Evolutionary conservation across 1,284 basidiomycete genomes (phyloP), one percentile per base, ranked within the genome.

Genomic region (Somion occarium): DNA sequence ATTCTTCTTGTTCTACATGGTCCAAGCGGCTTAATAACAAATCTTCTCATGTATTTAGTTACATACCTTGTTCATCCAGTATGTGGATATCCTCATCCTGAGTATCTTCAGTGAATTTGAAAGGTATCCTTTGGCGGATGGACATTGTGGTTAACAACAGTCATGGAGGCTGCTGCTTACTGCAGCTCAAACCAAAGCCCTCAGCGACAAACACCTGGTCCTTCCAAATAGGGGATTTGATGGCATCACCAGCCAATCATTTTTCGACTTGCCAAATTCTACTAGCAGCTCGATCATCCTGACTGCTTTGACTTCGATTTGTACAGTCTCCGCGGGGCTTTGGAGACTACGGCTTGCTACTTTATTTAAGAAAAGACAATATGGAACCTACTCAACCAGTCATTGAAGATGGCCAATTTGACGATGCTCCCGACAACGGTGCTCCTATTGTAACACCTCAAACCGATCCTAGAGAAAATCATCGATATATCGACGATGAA

Each of bases 51-150:
- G 20, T 5, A 44, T 13, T 44, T 15, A 11, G 15, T 19, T 30
- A 13, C 56, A 34, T 34, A 64, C 65, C 65, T 65, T 67, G 64
- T 48, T 67, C 65, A 44, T 67, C 64, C 25, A 65, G 49, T n/a
- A 65, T 51, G 23, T 42, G 60, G 7, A 53, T 54, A 12, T 59
- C 53, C 18, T 59, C 52, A 2, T 55, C 53, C 3, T 55, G 55
- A 9, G 53, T 55, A 34, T 58, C 48, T n/a, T 60, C 60, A 2
- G 56, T 55, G 50, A 61, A 63, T 19, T 53, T 52, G 52, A 63
- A 67, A 2, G 65, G 58, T 30, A 59, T 52, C 22, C 65, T 49
- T 43, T 62, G 61, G 12, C 65, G 58, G 15, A 64, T 27, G 18
- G 58, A 58, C 61, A 57, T 61, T 46, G 23, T 22, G 12, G 25